phyloP scores from a whole-genome alignment of 352 stramenopile species.

The Peronospora belbahrii region DNA sequence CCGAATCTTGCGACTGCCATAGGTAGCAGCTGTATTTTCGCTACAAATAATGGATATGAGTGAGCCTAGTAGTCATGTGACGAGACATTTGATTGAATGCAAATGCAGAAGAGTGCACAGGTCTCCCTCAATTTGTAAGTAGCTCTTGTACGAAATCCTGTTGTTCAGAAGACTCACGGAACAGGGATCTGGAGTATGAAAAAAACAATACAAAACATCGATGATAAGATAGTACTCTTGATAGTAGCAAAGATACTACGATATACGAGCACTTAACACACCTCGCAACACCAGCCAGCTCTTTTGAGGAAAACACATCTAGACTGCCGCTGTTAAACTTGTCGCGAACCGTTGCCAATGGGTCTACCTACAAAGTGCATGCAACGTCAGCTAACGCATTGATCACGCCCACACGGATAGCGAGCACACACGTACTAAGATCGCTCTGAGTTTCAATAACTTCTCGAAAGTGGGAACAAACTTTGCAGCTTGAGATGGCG shows the following conservation, averaged over 20 bases:
- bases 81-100: not conserved
- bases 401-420: not conserved
- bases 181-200: constrained; percentile 34
- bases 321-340: constrained; percentile 44
- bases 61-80: not conserved
- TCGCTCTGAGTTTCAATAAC: constrained; percentile 35
- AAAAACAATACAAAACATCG: not conserved
- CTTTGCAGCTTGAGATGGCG: constrained; percentile 42
- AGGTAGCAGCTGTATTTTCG: constrained; percentile 75
- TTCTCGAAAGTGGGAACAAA: constrained; percentile 41
- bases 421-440: constrained; percentile 33
- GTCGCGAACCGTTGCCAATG: constrained; percentile 47
- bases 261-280: constrained; percentile 15
- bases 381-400: not conserved
- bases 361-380: constrained; percentile 35
- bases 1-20: constrained; percentile 72
- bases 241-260: not conserved
- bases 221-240: not conserved
- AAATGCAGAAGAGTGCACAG: too few species aligned
- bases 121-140: constrained; percentile 5
- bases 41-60: constrained; percentile 80
- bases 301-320: constrained; percentile 30
- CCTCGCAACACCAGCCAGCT: constrained; percentile 42
- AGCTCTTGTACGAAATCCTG: constrained; percentile 36
- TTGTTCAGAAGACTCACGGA: constrained; percentile 51